A percentile compares a stretch with the other conserved stretches of the same genome.
phyloP scores from a whole-genome alignment of 2,329 filamentous ascomycete genomes.

The Dendryphion nanum region DNA sequence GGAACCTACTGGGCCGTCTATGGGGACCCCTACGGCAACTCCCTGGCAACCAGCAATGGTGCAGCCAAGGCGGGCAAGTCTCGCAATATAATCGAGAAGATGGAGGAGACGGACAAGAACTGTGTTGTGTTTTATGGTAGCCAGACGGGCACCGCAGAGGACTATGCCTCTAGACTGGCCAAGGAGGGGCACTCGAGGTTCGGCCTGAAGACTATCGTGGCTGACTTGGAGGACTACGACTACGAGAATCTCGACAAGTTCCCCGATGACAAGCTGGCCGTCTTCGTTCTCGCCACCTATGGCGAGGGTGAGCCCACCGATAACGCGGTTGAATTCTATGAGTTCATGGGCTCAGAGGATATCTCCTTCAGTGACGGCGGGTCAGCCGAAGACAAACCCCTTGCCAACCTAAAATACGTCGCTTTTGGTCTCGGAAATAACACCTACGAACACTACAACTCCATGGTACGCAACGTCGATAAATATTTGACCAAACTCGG shows the following conservation, averaged over 20 bases:
- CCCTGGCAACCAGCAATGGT: slow-evolving; percentile 65
- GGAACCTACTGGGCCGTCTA: slow-evolving; percentile 87
- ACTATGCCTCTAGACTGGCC: slow-evolving; percentile 92
- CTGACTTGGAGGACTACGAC: slow-evolving; percentile 96
- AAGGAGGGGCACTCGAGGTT: slow-evolving; percentile 98
- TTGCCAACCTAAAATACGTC: slow-evolving; percentile 86
- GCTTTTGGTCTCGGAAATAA: slow-evolving; percentile 97
- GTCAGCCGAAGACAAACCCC: slow-evolving; percentile 63
- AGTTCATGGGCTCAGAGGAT: slow-evolving; percentile 85
- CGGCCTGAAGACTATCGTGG: slow-evolving; percentile 96
- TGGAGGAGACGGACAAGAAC: slow-evolving; percentile 95
- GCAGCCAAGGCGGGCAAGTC: slow-evolving; percentile 77
- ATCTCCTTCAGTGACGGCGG: slow-evolving; percentile 72
- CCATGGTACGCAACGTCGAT: slow-evolving; percentile 92
- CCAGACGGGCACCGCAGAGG: slow-evolving; percentile 96
- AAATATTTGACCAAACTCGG: slow-evolving; percentile 78
- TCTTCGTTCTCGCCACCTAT: slow-evolving; percentile 96
- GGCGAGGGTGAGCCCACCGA: slow-evolving; percentile 98
- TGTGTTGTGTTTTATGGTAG: slow-evolving; percentile 98
- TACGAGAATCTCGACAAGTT: slow-evolving; percentile 89
- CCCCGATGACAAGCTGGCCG: slow-evolving; percentile 83
- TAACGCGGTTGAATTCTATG: slow-evolving; percentile 98
- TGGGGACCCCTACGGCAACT: slow-evolving; percentile 83
- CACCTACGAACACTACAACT: slow-evolving; percentile 99
- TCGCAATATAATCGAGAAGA: slow-evolving; percentile 89